Evolutionary conservation across 768 basidiomycete species (phyloP), one percentile per base, ranked within the genome.

Genomic region (Podaxis pistillaris): DNA sequence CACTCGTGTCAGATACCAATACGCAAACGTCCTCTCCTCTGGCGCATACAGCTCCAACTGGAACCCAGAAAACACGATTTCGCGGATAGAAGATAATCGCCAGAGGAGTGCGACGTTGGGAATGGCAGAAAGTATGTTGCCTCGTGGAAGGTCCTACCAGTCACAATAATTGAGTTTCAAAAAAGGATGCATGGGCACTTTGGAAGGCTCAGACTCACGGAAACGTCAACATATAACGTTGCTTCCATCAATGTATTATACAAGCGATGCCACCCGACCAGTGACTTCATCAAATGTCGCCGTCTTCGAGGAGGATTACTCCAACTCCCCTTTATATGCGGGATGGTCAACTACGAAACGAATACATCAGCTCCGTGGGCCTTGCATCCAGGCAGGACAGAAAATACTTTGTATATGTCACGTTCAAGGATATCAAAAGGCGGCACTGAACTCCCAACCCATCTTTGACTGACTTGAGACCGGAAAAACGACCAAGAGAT

Each of bases 21-120:
- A 93, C 2, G 91, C 88, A 64, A 91, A 84, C 0, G 88, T 77
- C 37, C 77, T 82, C 68, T 94, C 93, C 47, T 89, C 83, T 0
- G 79, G 72, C 22, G 83, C 78, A 67, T 93, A 91, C 6, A 94
- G 72, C 50, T 90, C 88, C 22, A 93, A 72, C 71, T 93, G 90
- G 64, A 91, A 89, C 1, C 90, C 93, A 1, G 90, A 87, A 49
- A 88, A 76, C 4, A 93, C 72, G 13, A 94, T 78, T 65, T 94
- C 90, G 41, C 85, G 81, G 2, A 90, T 78, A 9, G 81, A 73
- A 4, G 81, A 75, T 17, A 91, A 72, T 49, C 90, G 81, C 80
- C 86, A 86, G n/a, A 83, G 59, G 3, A 87, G 73, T 3, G 85
- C 79, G 0, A 78, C 78, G 5, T 78, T 72, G 1, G 84, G 83